Percentiles rank a stretch among this genome's conserved stretches.
Conservation (phyloP, 163 green algal genomes). For the Chlamydomonas reinhardtii region DNA sequence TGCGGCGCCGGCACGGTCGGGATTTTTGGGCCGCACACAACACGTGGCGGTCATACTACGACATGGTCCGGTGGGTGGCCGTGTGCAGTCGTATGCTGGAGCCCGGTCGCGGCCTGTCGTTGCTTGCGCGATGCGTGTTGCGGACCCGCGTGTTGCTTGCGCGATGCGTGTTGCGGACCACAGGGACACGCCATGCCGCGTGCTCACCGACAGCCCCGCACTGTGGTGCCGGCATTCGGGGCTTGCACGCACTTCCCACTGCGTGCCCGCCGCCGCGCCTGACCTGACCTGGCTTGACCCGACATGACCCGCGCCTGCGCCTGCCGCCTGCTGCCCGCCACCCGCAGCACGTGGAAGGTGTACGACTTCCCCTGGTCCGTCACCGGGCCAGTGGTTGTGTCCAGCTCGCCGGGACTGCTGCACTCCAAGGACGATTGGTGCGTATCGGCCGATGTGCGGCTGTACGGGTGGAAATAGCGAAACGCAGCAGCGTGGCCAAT, state of each 20-base stretch:
- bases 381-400: constrained; percentile 45
- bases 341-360: constrained; percentile 58
- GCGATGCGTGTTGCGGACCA: too few species aligned
- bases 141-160: too few species aligned
- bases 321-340: not conserved
- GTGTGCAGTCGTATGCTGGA: not conserved
- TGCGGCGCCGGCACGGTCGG: not conserved
- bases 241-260: too few species aligned
- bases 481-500: too few species aligned
- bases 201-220: too few species aligned
- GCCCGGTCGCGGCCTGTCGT: too few species aligned
- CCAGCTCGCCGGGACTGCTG: constrained; percentile 53
- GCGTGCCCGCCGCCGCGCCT: too few species aligned
- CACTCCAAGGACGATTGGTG: constrained; percentile 65
- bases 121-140: too few species aligned
- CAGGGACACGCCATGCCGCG: too few species aligned
- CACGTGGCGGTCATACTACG: constrained; percentile 61
- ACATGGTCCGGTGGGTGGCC: constrained; percentile 53
- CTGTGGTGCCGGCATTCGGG: too few species aligned
- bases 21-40: constrained; percentile 50
- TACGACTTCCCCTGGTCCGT: constrained; percentile 57
- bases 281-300: too few species aligned
- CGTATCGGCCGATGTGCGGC: not conserved
- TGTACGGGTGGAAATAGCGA: not conserved
- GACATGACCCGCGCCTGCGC: too few species aligned